Evolutionary conservation across 2,329 filamentous ascomycete species (phyloP).

Genomic region (Colletotrichum scovillei): DNA sequence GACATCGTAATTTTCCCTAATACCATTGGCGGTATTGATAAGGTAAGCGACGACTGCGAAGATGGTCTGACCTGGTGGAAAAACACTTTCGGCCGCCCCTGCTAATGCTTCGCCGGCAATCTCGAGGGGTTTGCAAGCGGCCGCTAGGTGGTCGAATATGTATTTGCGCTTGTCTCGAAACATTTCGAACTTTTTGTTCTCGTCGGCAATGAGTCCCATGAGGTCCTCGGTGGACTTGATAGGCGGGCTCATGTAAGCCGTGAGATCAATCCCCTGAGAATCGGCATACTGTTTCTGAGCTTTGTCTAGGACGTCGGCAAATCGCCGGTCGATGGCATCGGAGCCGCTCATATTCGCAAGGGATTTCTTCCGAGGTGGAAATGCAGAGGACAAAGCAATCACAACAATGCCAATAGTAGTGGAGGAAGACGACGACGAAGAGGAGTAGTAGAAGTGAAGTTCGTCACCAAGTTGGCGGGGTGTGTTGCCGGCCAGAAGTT

Average conservation of each 20-base stretch:
- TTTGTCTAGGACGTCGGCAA: conserved; percentile 46
- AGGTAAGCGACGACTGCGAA: conserved; percentile 57
- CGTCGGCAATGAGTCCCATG: conserved; percentile 43
- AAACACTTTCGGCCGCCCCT: conserved; percentile 50
- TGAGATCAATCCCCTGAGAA: conserved; percentile 43
- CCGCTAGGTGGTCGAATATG: conserved; percentile 47
- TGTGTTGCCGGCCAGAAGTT: background rate
- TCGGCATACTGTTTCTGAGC: conserved; percentile 47
- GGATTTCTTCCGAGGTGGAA: background rate
- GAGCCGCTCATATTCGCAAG: conserved; percentile 23
- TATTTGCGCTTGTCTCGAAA: conserved; percentile 49
- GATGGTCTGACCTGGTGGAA: conserved; percentile 53
- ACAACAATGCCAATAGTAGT: background rate
- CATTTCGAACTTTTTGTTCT: conserved; percentile 49
- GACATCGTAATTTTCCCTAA: conserved; percentile 56
- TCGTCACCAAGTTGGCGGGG: too few relatives aligned
- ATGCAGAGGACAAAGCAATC: too few relatives aligned
- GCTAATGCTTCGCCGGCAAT: conserved; percentile 51
- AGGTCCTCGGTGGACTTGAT: conserved; percentile 48
- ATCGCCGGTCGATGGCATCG: conserved; percentile 32
- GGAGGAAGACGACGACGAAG: background rate
- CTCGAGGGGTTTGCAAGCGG: conserved; percentile 51
- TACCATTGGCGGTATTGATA: conserved; percentile 56
- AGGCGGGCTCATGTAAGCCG: conserved; percentile 47
- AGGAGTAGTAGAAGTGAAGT: too few relatives aligned